These are phyloP conservation scores for Myriosclerotinia duriaeana DNA, from an alignment of 2,329 filamentous ascomycete genomes.

Conservation along the genomic window DNA sequence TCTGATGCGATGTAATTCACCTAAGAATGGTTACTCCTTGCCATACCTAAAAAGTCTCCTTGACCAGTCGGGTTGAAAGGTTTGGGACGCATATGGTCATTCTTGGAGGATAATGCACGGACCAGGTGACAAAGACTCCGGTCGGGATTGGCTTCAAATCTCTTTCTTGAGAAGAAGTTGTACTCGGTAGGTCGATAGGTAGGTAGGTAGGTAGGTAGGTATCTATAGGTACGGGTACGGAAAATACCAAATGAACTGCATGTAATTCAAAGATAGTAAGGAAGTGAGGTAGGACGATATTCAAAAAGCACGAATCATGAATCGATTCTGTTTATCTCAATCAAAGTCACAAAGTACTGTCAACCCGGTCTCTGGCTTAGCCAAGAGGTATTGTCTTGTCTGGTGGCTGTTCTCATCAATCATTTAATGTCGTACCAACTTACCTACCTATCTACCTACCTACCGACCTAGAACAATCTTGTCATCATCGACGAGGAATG, in stretches of 20 bases:
- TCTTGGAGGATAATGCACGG: slow-evolving; percentile 11
- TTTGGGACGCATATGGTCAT: slow-evolving; percentile 17
- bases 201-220: no score
- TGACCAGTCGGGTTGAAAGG: slow-evolving; percentile 19
- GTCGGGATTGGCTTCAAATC: slow-evolving; percentile 14
- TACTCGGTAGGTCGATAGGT: no score
- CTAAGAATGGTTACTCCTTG: slow-evolving; percentile 3
- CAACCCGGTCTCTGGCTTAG: slow-evolving; percentile 24
- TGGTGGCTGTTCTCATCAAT: no score
- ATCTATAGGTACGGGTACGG: neutral
- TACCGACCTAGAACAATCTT: neutral
- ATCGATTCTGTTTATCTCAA: neutral
- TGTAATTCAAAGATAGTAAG: neutral
- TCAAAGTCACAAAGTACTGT: slow-evolving; percentile 14
- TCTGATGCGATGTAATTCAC: slow-evolving; percentile 21
- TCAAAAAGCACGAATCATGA: slow-evolving; percentile 1
- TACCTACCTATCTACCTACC: neutral
- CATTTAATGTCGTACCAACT: neutral
- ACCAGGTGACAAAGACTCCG: slow-evolving; percentile 12
- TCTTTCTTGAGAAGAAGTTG: slow-evolving; percentile 2
- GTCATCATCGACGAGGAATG: neutral
- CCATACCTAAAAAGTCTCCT: slow-evolving; percentile 16
- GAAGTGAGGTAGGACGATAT: neutral
- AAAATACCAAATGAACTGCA: slow-evolving; percentile 8
- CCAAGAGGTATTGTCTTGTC: slow-evolving; percentile 3